Conservation (phyloP, 1,139 yeast genomes). For the Geotrichum histeridarum region DNA sequence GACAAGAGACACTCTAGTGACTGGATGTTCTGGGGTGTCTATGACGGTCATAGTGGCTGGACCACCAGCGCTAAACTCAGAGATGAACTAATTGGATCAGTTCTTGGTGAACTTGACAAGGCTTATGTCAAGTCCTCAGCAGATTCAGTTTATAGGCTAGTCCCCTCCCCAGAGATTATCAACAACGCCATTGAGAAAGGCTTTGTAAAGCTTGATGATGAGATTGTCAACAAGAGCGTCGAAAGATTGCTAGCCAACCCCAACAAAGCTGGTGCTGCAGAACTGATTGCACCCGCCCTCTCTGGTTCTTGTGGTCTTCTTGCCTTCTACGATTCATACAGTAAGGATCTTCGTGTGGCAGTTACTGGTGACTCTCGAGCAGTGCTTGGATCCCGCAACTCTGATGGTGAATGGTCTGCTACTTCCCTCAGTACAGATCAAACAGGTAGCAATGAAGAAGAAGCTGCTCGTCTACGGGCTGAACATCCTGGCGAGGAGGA, state of each 20-base stretch:
- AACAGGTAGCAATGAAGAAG: constrained; percentile 87
- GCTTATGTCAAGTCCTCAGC: constrained; percentile 46
- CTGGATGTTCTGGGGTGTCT: constrained; percentile 93
- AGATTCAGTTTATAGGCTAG: constrained; percentile 40
- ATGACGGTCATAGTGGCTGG: constrained; percentile 98
- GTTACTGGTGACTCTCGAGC: constrained; percentile 97
- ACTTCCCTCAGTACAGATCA: constrained; percentile 84
- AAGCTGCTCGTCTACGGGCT: constrained; percentile 71
- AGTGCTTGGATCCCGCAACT: constrained; percentile 64
- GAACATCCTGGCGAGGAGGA: constrained; percentile 92
- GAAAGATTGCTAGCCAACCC: constrained; percentile 60
- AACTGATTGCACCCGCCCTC: constrained; percentile 81
- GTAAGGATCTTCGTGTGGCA: constrained; percentile 74
- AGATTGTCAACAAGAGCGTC: constrained; percentile 73
- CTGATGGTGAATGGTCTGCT: constrained; percentile 74
- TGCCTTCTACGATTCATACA: constrained; percentile 75
- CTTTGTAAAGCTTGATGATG: constrained; percentile 77
- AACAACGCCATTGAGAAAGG: constrained; percentile 81
- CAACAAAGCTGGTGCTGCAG: constrained; percentile 59
- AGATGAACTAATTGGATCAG: constrained; percentile 69
- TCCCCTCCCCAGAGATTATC: constrained; percentile 61
- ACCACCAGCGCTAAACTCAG: constrained; percentile 81
- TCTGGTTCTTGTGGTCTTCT: constrained; percentile 92
- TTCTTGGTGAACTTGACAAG: constrained; percentile 67
- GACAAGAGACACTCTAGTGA: constrained; percentile 48